phyloP scores from a whole-genome alignment of 805 yeast genomes.

The Teunomyces cretensis region DNA sequence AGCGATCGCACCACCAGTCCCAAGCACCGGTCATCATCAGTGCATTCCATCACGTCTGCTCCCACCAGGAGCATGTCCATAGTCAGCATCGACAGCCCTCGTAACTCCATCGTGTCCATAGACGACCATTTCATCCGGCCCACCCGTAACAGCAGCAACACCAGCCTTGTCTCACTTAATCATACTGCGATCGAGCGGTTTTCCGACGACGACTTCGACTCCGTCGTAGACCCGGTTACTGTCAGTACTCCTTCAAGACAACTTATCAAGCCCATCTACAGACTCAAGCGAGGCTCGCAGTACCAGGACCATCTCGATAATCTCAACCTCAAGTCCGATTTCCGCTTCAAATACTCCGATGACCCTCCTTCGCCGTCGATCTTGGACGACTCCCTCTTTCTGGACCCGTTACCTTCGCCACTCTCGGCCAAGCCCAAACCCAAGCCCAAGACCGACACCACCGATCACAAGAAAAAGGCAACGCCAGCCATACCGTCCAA shows the following conservation, averaged over 20 bases:
- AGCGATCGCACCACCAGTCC: constrained; percentile 4
- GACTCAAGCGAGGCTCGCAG: constrained; percentile 7
- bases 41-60: constrained; percentile 18
- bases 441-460: constrained; percentile 12
- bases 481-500: constrained; percentile 4
- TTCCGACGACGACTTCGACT: constrained; percentile 40
- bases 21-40: constrained; percentile 34
- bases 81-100: constrained; percentile 38
- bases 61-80: constrained; percentile 36
- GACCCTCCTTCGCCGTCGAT: constrained; percentile 29
- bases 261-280: constrained; percentile 15
- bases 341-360: constrained; percentile 19
- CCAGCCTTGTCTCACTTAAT: constrained; percentile 19
- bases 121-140: constrained; percentile 32
- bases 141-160: constrained; percentile 34
- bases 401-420: background rate
- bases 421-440: constrained; percentile 5
- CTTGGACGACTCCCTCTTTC: constrained; percentile 6
- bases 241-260: constrained; percentile 11
- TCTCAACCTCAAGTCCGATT: constrained; percentile 20
- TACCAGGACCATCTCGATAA: constrained; percentile 4
- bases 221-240: constrained; percentile 14
- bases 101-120: constrained; percentile 40
- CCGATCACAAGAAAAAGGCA: constrained; percentile 19
- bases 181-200: constrained; percentile 8